These are phyloP conservation scores for Candida insectalens DNA, from an alignment of 805 yeast species.

Conservation along the genomic window DNA sequence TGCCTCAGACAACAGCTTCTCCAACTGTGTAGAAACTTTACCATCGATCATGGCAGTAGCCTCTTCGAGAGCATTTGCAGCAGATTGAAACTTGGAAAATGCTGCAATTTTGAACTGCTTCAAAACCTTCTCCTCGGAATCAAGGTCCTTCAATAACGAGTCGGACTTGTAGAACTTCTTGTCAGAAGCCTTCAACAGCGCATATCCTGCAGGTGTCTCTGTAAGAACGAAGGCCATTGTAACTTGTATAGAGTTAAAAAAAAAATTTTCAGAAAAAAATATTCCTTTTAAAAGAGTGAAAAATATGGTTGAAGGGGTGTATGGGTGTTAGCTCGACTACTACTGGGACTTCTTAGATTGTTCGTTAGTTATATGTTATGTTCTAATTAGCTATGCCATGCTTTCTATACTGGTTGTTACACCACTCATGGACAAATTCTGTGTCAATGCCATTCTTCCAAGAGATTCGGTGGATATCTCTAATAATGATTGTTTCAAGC, in stretches of 20 bases:
- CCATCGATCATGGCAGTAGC: slow-evolving; percentile 90
- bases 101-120: slow-evolving; percentile 91
- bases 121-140: slow-evolving; percentile 76
- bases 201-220: slow-evolving; percentile 98
- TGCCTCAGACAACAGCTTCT: slow-evolving; percentile 63
- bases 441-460: no score
- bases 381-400: slow-evolving; percentile 5
- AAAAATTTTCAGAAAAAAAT: not conserved
- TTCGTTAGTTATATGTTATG: no score
- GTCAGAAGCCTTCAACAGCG: slow-evolving; percentile 93
- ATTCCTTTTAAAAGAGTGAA: no score
- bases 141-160: slow-evolving; percentile 62
- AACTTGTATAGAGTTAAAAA: not conserved
- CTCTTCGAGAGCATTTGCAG: slow-evolving; percentile 95
- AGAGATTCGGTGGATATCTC: slow-evolving; percentile 23
- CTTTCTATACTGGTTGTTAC: slow-evolving; percentile 9
- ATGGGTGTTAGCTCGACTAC: no score
- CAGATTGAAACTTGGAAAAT: slow-evolving; percentile 88
- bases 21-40: slow-evolving; percentile 77
- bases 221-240: slow-evolving; percentile 82
- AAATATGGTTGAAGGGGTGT: no score
- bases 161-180: slow-evolving; percentile 89
- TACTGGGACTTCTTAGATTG: no score
- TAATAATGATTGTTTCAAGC: slow-evolving; percentile 12
- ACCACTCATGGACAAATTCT: no score